Evolutionary conservation across 805 yeast genomes (phyloP), one percentile per base, ranked within the genome.

Genomic region (Ogataea allantospora): DNA sequence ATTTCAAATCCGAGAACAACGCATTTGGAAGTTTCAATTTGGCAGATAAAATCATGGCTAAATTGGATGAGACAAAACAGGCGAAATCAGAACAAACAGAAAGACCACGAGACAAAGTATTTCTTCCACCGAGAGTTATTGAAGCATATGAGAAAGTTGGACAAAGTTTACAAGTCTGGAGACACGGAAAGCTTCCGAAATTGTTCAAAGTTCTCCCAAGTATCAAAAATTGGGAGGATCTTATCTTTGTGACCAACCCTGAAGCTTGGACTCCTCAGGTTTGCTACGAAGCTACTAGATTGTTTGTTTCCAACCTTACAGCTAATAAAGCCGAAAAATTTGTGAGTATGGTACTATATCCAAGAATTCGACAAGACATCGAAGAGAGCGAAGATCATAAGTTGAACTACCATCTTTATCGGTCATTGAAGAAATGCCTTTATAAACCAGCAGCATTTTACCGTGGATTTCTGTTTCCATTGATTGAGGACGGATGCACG

Each of bases 401-500:
- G 24, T 73, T 93, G 47, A 91, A 95, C 65, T 91, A 93, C 58
- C 99, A 93, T 59, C 70, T 93, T 27, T 93, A 93, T 63, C 78
- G 96, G 55, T 80, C 99, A 0, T 66, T 93, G 51, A 91, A 89
- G 63, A 93, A 93, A 66, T 78, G 97, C 0, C 72, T 95, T 38
- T 93, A 93, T 70, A 93, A 93, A 62, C 99, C 99, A 20, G 88
- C 93, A 38, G 99, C 99, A 8, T 93, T 91, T 57, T 93, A 91
- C 75, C 91, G 88, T 63, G 99, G 99, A 1, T 88, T 93, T 56
- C 68, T 93, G 43, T 86, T 93, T 58, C 98, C 97, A 16, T 69
- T 93, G 42, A 85, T 88, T 12, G 95, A 88, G 54, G 74, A 78
- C n/a, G 85, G 85, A 36, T 89, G 98, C 63, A 74, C 95, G 4